Evolutionary conservation across 345 rosid genomes (phyloP).

Genomic region (Linum trigynum): DNA sequence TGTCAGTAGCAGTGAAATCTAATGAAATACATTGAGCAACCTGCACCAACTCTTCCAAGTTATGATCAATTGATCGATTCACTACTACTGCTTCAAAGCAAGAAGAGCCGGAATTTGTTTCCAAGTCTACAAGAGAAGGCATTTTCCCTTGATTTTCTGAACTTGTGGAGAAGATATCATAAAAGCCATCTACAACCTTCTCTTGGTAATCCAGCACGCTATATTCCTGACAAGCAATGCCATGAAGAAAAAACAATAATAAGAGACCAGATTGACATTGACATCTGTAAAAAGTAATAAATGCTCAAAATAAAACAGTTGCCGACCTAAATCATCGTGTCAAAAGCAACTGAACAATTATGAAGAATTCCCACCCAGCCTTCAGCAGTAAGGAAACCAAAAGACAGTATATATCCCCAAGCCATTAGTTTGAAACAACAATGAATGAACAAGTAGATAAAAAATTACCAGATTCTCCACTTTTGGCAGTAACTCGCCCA

Average conservation of each 20-base stretch:
- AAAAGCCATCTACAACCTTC: constrained; percentile 89
- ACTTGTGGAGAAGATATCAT: constrained; percentile 66
- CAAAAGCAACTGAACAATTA: background rate
- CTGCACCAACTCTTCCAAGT: constrained; percentile 74
- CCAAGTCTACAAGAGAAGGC: constrained; percentile 84
- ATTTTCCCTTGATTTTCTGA: constrained; percentile 53
- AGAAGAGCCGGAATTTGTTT: constrained; percentile 54
- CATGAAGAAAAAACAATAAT: no score
- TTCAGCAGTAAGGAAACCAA: background rate
- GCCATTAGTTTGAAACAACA: no score
- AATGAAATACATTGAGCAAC: constrained; percentile 67
- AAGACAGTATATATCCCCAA: background rate
- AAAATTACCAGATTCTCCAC: constrained; percentile 1
- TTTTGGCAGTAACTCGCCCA: background rate
- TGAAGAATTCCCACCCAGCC: background rate
- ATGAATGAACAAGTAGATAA: background rate
- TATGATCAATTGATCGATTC: constrained; percentile 59
- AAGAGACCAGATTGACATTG: no score
- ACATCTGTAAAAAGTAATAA: no score
- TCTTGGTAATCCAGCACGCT: constrained; percentile 91
- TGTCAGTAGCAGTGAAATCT: constrained; percentile 60
- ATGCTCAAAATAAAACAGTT: no score
- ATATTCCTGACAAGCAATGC: constrained; percentile 51
- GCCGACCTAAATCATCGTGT: background rate
- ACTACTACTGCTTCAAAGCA: constrained; percentile 80